These are phyloP conservation scores for Penicillium parvum DNA, from an alignment of 495 filamentous ascomycete species.

Conservation along the genomic window DNA sequence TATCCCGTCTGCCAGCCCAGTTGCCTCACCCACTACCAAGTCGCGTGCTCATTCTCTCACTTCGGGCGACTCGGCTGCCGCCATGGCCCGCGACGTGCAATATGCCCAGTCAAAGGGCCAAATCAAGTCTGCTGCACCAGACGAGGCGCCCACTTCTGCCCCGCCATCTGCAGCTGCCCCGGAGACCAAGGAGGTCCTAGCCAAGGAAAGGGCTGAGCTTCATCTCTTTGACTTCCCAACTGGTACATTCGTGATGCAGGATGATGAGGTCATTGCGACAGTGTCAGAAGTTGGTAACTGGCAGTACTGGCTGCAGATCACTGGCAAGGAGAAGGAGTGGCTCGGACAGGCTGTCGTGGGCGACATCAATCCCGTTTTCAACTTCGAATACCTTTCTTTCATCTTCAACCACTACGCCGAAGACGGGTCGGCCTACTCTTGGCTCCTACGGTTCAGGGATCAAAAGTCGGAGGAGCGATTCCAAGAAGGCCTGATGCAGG, in stretches of 20 bases:
- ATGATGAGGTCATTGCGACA: constrained; percentile 64
- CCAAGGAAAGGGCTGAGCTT: constrained; percentile 73
- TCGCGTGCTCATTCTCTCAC: constrained; percentile 28
- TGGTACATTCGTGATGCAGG: constrained; percentile 79
- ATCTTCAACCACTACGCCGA: constrained; percentile 95
- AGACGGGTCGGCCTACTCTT: constrained; percentile 89
- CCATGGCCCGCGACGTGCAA: constrained; percentile 45
- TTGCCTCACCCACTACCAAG: constrained; percentile 59
- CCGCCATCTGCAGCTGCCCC: constrained; percentile 63
- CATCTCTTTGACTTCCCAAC: constrained; percentile 89
- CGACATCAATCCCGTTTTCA: constrained; percentile 97
- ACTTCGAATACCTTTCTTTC: constrained; percentile 95
- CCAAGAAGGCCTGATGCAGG: constrained; percentile 91
- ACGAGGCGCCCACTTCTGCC: constrained; percentile 31
- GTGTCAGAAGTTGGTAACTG: constrained; percentile 86
- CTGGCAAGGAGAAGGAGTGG: constrained; percentile 74
- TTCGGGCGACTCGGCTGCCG: constrained; percentile 34
- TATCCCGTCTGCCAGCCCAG: constrained; percentile 77
- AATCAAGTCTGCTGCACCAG: constrained; percentile 26
- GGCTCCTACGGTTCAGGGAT: constrained; percentile 90
- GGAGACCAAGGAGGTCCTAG: constrained; percentile 64
- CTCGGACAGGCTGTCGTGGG: constrained; percentile 77
- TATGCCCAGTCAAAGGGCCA: constrained; percentile 41
- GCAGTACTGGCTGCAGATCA: constrained; percentile 94
- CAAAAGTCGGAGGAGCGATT: constrained; percentile 75